Evolutionary conservation across 148 eudicot genomes (phyloP), one percentile per base, ranked within the genome.

Genomic region (Vaccinium vitisidaea): DNA sequence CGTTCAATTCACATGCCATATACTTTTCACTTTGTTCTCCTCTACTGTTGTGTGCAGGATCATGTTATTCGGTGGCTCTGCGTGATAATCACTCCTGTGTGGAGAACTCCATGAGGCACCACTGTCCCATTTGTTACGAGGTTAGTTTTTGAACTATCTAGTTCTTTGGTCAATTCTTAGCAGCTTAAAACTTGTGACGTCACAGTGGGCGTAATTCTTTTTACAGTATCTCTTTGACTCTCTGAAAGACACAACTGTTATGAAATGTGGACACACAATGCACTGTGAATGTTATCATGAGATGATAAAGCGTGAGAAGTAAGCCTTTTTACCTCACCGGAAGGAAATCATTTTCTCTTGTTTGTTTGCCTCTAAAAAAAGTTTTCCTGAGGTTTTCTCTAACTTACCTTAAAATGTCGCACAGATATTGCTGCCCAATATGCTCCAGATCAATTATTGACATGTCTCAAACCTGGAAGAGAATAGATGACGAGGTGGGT

Each of bases 221-320:
- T 79, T 15, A 43, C 90, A 97, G 99, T 97, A 93, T 89, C 98
- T 97, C 74, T 97, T 97, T 86, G 99, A 97, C 88, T 95, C 99
- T 5, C 80, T 97, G 80, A 94, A 97, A 88, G 98, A 93, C 83
- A 94, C 96, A 55, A 88, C 88, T 23, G 98, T 97, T 49, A 89
- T 97, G 96, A 90, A 88, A 87, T 97, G 99, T 91, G 99, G 99
- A 77, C 99, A 97, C 85, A 97, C 99, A 12, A 97, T 97, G 95
- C 99, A 97, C 86, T 82, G 77, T 80, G 98, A 97, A 83, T 97
- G 99, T 86, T 92, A 90, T 85, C 80, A 91, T 70, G 98, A 97
- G 93, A 94, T 97, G 96, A 86, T 95, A 76, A 95, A 91, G 92
- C 96, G 91, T 53, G 98, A 94, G 83, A 94, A 94, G 99, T 97